Conservation (phyloP, 129 eudicot species). For the Chrysanthemum lavandulifolium region DNA sequence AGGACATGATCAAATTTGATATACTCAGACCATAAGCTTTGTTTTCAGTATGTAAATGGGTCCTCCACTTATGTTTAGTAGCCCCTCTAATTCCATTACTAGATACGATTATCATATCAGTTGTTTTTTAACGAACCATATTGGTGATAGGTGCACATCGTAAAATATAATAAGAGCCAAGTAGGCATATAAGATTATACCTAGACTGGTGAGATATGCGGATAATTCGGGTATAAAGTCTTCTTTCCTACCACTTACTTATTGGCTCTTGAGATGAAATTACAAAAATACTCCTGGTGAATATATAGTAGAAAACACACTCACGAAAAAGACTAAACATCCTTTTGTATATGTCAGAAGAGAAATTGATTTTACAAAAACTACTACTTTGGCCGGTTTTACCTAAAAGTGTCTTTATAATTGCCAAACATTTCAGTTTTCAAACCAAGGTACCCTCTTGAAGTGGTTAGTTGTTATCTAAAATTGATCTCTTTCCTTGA, state of each 20-base stretch:
- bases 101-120: constrained; percentile 24
- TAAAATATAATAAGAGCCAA: constrained; percentile 19
- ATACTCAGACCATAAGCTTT: constrained; percentile 28
- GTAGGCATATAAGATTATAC: constrained; percentile 13
- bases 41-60: constrained; percentile 19
- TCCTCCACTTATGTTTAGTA: constrained; percentile 28
- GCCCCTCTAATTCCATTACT: constrained; percentile 28
- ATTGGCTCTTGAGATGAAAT: not conserved
- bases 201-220: constrained; percentile 6
- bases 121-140: constrained; percentile 8
- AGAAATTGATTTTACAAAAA: no score
- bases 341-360: no score
- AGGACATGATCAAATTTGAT: constrained; percentile 18
- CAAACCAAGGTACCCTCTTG: no score
- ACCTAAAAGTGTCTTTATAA: no score
- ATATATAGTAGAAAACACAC: no score
- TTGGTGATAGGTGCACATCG: constrained; percentile 14
- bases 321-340: no score
- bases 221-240: constrained; percentile 1
- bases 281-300: not conserved
- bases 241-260: not conserved
- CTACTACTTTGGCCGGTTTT: no score
- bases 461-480: no score
- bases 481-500: no score
- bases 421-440: no score